Evolutionary conservation across 495 filamentous ascomycete species (phyloP), one percentile per base, ranked within the genome.

Genomic region (Extremus antarcticus): DNA sequence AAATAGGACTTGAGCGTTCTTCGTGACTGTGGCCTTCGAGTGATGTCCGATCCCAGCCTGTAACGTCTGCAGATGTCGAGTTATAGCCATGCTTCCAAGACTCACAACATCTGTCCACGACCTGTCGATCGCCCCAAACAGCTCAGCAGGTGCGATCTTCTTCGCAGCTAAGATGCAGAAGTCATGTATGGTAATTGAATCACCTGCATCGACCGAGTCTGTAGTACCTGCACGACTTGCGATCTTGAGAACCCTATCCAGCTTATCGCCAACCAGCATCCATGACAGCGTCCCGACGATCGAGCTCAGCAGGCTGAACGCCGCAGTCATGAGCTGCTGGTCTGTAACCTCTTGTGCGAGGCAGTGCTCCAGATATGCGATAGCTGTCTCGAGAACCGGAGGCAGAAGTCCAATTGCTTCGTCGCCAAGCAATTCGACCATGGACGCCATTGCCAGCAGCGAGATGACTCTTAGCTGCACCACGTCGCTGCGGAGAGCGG

Each of bases 381-480:
- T 72, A 1, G 84, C 80, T 56, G 76, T 82, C 4, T 80, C 80
- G 32, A 96, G 78, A 0, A 86, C 80, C 46, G 76, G 75, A 0
- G 91, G 88, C 10, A 96, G 70, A 0, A 95, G 73, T 0, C 91
- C 85, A 40, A 97, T 84, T 63, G 94, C 83, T 3, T 79, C 80
- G 53, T 94, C 85, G 38, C 83, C 82, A n/a, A 95, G 73, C 10
- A 92, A 87, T 52, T 92, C 87, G 1, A 90, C 82, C 66, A 92
- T 81, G 1, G 88, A 92, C 0, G 90, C 84, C 43, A 98, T 73
- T 65, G 88, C 95, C 21, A 96, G 72, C n/a, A 95, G 71, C 40
- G 88, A 86, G 72, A 91, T 83, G 54, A 87, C 75, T 20, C 85
- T 83, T 25, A 96, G 78, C 41, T 78, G 78, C 54, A 77, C 73